These are phyloP conservation scores for Fusarium dlaminii DNA, from an alignment of 2,329 filamentous ascomycete genomes.

Conservation along the genomic window DNA sequence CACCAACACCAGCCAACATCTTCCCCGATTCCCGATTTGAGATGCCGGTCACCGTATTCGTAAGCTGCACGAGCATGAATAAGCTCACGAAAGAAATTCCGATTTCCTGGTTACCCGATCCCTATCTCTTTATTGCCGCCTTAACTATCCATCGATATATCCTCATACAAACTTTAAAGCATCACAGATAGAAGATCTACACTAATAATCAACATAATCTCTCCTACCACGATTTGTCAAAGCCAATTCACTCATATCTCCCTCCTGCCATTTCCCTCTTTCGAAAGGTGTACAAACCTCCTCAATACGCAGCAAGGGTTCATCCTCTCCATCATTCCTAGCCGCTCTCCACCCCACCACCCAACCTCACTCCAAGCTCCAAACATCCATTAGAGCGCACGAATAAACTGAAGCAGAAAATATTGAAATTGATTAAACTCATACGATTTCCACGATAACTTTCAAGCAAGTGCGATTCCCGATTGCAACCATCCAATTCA, in stretches of 20 bases:
- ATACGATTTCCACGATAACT: background rate
- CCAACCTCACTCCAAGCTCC: background rate
- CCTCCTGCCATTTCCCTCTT: background rate
- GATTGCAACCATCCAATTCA: background rate
- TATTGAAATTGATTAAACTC: background rate
- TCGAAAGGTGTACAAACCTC: conserved; percentile 34
- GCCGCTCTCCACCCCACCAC: conserved; percentile 37
- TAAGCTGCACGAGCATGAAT: conserved; percentile 2
- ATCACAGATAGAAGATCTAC: background rate
- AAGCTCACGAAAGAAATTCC: background rate
- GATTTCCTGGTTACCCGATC: background rate
- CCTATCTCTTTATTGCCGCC: background rate
- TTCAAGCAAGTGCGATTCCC: background rate
- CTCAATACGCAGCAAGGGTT: conserved; percentile 33
- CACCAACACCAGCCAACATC: background rate
- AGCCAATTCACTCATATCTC: background rate
- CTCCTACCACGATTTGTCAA: background rate
- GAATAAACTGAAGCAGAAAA: background rate
- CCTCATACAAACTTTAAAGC: background rate
- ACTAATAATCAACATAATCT: background rate
- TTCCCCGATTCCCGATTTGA: conserved; percentile 24
- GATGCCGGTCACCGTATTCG: conserved; percentile 35
- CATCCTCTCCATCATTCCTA: conserved; percentile 14
- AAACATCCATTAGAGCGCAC: conserved; percentile 1
- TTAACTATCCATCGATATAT: background rate